These are phyloP conservation scores for Alternaria tenuissima DNA, from an alignment of 2,329 filamentous ascomycete genomes.

Conservation along the genomic window DNA sequence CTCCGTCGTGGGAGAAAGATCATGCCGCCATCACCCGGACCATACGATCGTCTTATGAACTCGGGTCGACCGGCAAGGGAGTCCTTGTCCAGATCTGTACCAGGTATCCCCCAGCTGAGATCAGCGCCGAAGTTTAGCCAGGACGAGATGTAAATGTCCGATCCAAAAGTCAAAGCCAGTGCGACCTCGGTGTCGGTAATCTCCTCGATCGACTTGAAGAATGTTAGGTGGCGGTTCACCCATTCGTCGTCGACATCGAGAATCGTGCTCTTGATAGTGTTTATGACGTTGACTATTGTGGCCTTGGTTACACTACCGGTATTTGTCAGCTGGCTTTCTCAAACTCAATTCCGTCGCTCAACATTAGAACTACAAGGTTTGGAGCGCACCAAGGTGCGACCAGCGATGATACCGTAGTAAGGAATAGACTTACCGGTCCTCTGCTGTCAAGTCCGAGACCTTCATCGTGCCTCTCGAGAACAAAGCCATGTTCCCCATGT, in stretches of 20 bases:
- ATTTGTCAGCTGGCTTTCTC: conserved; percentile 23
- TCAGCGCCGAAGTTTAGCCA: conserved; percentile 48
- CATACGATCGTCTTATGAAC: conserved; percentile 44
- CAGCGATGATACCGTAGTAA: neutral
- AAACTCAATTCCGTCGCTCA: conserved; percentile 1
- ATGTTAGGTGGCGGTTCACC: conserved; percentile 40
- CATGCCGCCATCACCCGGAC: conserved; percentile 44
- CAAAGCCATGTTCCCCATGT: conserved; percentile 46
- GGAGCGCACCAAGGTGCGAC: conserved; percentile 16
- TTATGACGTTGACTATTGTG: conserved; percentile 41
- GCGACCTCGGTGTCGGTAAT: conserved; percentile 44
- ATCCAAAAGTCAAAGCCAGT: conserved; percentile 39
- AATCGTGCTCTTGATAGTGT: conserved; percentile 39
- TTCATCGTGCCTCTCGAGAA: conserved; percentile 40
- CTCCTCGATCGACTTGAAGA: conserved; percentile 39
- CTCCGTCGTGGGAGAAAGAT: conserved; percentile 46
- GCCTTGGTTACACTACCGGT: conserved; percentile 38
- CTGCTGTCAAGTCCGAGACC: conserved; percentile 34
- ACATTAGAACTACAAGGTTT: conserved; percentile 9
- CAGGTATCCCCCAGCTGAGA: conserved; percentile 45
- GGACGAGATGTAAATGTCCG: conserved; percentile 47
- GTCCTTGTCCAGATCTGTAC: conserved; percentile 33
- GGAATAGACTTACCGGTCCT: conserved; percentile 39
- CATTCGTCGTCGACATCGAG: conserved; percentile 42
- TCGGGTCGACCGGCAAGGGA: conserved; percentile 43